A percentile compares a stretch with the other conserved stretches of the same genome.
These are phyloP conservation scores for Nephromyces sp. DNA, from an alignment of 169 alveolate genomes.

Conservation along the genomic window DNA sequence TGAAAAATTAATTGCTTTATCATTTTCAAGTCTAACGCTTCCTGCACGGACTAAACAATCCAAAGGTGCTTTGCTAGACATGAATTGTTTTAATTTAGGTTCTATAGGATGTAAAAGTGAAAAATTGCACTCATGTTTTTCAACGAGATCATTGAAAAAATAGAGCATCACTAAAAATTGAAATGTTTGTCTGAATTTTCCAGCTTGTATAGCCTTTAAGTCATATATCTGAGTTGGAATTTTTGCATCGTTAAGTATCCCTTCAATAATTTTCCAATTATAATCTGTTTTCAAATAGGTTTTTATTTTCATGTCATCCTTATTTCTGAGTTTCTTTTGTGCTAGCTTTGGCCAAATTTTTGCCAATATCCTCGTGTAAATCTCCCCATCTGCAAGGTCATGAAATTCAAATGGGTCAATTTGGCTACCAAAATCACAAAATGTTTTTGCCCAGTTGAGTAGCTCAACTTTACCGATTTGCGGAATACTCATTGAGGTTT, in stretches of 20 bases:
- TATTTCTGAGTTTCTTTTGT: conserved; percentile 7
- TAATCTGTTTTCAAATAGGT: not conserved
- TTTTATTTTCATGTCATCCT: not conserved
- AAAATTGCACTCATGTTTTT: conserved; percentile 44
- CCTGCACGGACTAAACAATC: conserved; percentile 37
- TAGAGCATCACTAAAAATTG: conserved; percentile 36
- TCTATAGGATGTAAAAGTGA: conserved; percentile 31
- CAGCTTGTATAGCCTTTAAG: conserved; percentile 3
- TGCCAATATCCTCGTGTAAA: conserved; percentile 22
- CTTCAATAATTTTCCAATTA: conserved; percentile 35
- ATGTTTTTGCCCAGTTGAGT: conserved; percentile 19
- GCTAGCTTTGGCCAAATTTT: conserved; percentile 39
- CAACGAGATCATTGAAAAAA: conserved; percentile 33
- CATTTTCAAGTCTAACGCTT: conserved; percentile 29
- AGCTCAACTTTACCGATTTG: conserved; percentile 35
- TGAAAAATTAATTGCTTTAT: no score
- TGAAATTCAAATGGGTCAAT: conserved; percentile 11
- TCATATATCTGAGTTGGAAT: conserved; percentile 23
- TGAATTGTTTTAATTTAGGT: conserved; percentile 18
- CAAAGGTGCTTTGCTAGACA: conserved; percentile 45
- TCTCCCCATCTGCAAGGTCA: conserved; percentile 23
- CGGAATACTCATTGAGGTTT: no score
- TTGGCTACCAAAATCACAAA: conserved; percentile 6
- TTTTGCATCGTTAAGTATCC: conserved; percentile 17
- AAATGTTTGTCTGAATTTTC: conserved; percentile 22